Evolutionary conservation across 768 basidiomycete species (phyloP), one percentile per base, ranked within the genome.

Genomic region (Mycena crocata): DNA sequence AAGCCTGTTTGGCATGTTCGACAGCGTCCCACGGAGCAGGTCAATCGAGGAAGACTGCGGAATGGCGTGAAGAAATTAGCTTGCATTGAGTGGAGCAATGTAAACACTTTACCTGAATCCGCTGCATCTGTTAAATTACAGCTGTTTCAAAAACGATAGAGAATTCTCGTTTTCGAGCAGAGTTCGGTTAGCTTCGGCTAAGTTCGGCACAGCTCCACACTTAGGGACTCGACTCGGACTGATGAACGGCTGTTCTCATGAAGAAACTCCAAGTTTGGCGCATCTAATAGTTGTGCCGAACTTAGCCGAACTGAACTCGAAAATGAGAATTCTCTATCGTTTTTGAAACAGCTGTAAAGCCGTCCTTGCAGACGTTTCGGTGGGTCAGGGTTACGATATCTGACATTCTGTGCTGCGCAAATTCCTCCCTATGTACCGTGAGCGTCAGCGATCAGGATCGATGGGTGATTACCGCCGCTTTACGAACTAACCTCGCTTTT

Each of bases 1-100:
- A 80, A 9, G 94, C 90, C 57, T 81, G 84, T 78, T 94, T 93
- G 2, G 96, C 96, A 74, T 96, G 88, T 28, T 86, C 88, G 49
- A 98, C 87, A 28, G 98, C 98, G 39, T 98, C 96, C 98, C 98
- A 99, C 0, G 98, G 98, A 14, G 96, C 95, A n/a, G 98, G 98
- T 13, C 99, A 83, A 77, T 99, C 98, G n/a, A 99, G 90, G 76
- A 99, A 99, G 21, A 99, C 97, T 96, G 66, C 62, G 48, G 40
- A 64, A 52, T 39, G 40, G 39, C 26, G 52, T 56, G 64, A 66
- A n/a, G 51, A 64, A 37, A 23, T 30, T 28, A 23, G 46, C 56
- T 35, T 35, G 57, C 34, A 51, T 49, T 49, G 56, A n/a, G 61
- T 39, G 39, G 48, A 42, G 23, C n/a, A 37, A 55, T 10, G 58